Percentiles rank a stretch among this genome's conserved stretches.
These are phyloP conservation scores for Xerocomus spinulosus DNA, from an alignment of 768 basidiomycete species.

Conservation along the genomic window DNA sequence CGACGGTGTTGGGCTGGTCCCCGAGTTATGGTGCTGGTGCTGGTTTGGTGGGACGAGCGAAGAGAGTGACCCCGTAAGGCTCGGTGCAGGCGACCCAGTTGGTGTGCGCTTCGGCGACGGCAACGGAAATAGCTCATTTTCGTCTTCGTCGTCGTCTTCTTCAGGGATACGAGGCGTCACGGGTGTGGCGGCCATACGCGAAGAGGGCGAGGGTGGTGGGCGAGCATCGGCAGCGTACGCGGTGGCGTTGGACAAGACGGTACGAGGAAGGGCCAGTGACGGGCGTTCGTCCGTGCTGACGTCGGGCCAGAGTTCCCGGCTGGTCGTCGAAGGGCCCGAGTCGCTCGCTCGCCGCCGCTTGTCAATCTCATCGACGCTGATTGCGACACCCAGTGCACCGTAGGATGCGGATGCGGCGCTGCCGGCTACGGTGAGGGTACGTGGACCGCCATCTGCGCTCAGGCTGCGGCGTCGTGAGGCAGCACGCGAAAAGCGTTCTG, in stretches of 20 bases:
- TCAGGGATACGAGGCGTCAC: constrained; percentile 29
- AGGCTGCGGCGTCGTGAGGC: constrained; percentile 54
- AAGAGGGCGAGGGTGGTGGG: constrained; percentile 11
- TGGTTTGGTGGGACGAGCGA: constrained; percentile 13
- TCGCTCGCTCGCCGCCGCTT: constrained; percentile 49
- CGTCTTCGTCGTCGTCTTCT: constrained; percentile 46
- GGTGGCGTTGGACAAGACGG: neutral
- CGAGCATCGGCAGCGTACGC: neutral
- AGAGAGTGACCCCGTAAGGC: constrained; percentile 28
- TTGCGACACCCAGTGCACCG: constrained; percentile 27
- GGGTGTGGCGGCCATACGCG: neutral
- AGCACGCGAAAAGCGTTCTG: constrained; percentile 58
- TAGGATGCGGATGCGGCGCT: constrained; percentile 29
- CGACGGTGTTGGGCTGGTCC: constrained; percentile 14
- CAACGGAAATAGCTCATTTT: constrained; percentile 53
- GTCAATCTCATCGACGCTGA: constrained; percentile 64
- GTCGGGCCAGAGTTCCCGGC: neutral
- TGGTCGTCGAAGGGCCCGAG: neutral
- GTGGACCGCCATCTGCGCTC: constrained; percentile 34
- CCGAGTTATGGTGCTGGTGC: neutral
- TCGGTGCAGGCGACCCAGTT: constrained; percentile 36
- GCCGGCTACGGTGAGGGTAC: constrained; percentile 26
- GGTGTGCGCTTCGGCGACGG: constrained; percentile 58
- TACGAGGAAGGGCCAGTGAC: neutral
- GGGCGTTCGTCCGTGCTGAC: neutral